Percentiles rank a stretch among this genome's conserved stretches.
These are phyloP conservation scores for Colletotrichum costaricense DNA, from an alignment of 2,329 filamentous ascomycete genomes.

Conservation along the genomic window DNA sequence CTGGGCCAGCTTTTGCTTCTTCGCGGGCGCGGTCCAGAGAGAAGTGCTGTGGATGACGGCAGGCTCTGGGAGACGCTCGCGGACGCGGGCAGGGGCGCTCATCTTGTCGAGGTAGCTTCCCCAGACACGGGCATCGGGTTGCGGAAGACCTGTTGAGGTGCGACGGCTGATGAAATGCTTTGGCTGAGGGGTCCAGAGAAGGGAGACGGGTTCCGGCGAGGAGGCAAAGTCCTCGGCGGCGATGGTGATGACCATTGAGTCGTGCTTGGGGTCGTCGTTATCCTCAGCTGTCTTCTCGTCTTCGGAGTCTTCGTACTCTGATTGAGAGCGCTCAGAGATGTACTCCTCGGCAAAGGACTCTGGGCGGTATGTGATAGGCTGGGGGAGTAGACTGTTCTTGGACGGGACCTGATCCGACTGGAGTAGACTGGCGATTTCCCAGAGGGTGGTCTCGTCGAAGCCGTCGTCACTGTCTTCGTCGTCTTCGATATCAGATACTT, in stretches of 20 bases:
- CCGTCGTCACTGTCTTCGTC: conserved; percentile 58
- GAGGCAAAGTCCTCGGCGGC: conserved; percentile 40
- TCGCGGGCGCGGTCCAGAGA: conserved; percentile 45
- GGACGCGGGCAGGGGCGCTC: conserved; percentile 42
- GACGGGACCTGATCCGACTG: conserved; percentile 64
- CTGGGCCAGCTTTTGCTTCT: background rate
- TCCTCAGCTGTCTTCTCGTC: conserved; percentile 41
- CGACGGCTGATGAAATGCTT: conserved; percentile 7
- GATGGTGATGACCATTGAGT: conserved; percentile 46
- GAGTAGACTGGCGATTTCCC: conserved; percentile 72
- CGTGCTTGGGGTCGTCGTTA: conserved; percentile 38
- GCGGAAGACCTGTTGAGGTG: conserved; percentile 44
- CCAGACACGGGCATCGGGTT: conserved; percentile 52
- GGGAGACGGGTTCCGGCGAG: conserved; percentile 21
- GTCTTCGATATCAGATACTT: conserved; percentile 47
- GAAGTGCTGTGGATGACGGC: conserved; percentile 48
- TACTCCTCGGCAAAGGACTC: conserved; percentile 44
- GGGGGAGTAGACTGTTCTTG: conserved; percentile 61
- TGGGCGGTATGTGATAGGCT: conserved; percentile 31
- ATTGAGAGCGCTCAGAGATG: conserved; percentile 42
- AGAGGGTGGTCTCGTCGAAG: conserved; percentile 71
- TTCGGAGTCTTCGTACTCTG: conserved; percentile 37
- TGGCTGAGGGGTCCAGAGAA: conserved; percentile 32
- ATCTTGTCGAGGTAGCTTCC: conserved; percentile 44
- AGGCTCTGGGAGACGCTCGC: conserved; percentile 43